phyloP scores from a whole-genome alignment of 768 basidiomycete genomes.

The Calocera viscosa region DNA sequence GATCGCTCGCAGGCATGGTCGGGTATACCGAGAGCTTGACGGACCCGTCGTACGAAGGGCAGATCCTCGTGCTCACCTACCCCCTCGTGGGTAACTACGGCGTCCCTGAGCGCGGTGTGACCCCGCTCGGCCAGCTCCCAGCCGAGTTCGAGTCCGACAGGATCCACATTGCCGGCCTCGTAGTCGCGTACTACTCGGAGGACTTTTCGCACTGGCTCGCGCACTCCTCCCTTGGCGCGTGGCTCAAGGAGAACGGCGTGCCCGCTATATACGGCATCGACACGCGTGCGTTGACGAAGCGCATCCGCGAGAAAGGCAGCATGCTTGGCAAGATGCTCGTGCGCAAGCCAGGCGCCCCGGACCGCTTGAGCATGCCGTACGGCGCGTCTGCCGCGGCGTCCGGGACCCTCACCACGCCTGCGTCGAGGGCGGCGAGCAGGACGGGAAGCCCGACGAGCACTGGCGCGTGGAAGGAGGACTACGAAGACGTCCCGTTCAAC shows the following conservation, averaged over 20 bases:
- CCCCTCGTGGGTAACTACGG: constrained; percentile 97
- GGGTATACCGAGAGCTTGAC: constrained; percentile 97
- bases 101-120: constrained; percentile 57
- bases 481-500: constrained; percentile 63
- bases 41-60: constrained; percentile 95
- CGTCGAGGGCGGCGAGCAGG: background rate
- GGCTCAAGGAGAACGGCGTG: constrained; percentile 90
- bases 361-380: constrained; percentile 21
- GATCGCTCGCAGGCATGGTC: constrained; percentile 68
- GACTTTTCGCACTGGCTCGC: constrained; percentile 94
- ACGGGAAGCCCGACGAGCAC: constrained; percentile 27
- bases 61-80: constrained; percentile 95
- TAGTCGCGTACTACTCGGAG: constrained; percentile 87
- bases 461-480: constrained; percentile 68
- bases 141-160: constrained; percentile 84
- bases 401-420: constrained; percentile 25
- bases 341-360: constrained; percentile 37
- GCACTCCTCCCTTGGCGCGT: constrained; percentile 67
- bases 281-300: constrained; percentile 93
- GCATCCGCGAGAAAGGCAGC: constrained; percentile 84
- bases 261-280: constrained; percentile 95
- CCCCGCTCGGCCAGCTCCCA: constrained; percentile 44
- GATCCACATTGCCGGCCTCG: constrained; percentile 83
- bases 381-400: constrained; percentile 27
- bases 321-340: constrained; percentile 80